These are phyloP conservation scores for Pedinophyceae sp. DNA, from an alignment of 139 green algal genomes.

Conservation along the genomic window DNA sequence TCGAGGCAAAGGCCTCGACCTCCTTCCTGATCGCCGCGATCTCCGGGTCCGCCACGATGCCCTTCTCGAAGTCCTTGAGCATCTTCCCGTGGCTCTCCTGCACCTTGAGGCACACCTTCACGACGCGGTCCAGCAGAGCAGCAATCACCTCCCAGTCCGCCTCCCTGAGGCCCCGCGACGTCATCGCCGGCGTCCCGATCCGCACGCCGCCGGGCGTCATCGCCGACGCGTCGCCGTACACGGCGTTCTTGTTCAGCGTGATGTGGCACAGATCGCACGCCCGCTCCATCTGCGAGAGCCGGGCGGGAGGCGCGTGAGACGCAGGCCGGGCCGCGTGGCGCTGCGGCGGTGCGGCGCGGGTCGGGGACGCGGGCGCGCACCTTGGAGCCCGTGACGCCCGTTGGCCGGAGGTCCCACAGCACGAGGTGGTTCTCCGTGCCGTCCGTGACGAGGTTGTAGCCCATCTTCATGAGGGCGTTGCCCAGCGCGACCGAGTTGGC, in stretches of 20 bases:
- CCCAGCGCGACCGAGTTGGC: constrained; percentile 50
- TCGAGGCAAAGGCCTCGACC: constrained; percentile 25
- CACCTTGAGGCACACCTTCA: constrained; percentile 42
- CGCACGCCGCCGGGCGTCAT: constrained; percentile 63
- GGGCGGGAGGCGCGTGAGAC: too few relatives aligned
- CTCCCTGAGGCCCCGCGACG: constrained; percentile 42
- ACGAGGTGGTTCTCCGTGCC: constrained; percentile 80
- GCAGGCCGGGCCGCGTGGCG: too few relatives aligned
- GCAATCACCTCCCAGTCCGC: constrained; percentile 50
- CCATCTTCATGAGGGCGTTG: constrained; percentile 29
- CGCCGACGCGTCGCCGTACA: constrained; percentile 63
- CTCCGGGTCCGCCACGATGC: constrained; percentile 16
- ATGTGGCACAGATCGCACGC: constrained; percentile 71
- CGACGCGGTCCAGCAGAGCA: not conserved
- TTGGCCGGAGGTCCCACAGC: constrained; percentile 65
- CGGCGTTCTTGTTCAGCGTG: constrained; percentile 84
- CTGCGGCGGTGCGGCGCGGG: too few relatives aligned
- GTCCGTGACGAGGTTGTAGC: constrained; percentile 65
- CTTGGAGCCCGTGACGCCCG: not conserved
- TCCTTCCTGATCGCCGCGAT: constrained; percentile 15
- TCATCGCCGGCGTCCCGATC: constrained; percentile 74
- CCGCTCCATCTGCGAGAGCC: constrained; percentile 79
- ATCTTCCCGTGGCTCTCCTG: constrained; percentile 62
- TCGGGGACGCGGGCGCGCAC: too few relatives aligned
- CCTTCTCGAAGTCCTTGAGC: constrained; percentile 70